Base-by-base conservation (phyloP, 441 rosid species). In the Flueggea neowawraea region DNA sequence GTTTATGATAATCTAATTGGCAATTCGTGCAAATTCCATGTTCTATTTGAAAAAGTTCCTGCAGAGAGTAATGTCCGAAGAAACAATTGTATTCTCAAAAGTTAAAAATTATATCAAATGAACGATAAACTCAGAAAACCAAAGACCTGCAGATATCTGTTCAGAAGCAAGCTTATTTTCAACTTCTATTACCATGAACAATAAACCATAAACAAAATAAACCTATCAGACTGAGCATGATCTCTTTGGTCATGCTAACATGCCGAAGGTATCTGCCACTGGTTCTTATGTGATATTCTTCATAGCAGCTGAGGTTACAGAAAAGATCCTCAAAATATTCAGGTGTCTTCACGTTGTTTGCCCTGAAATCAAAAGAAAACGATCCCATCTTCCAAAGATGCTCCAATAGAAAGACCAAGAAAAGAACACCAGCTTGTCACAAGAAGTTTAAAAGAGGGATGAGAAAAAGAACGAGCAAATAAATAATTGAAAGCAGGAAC, bases 321-420 rank as follows among this genome's bases (percentile, higher is more conserved):
- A 94, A 94, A 52, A 94, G 90, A 82, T 94, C 99, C 81, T 94
- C 99, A 71, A 94, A 84, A 80, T 80, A 94, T 75, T 86, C 94
- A 45, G 97, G 96, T 36, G 73, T 80, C 80, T 75, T 87, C 52
- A 96, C 88, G 73, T 76, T 87, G 69, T 12, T 69, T 52, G 90
- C 86, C 79, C 99, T 91, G 82, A 79, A 70, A 41, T 52, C n/a
- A 67, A 47, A 60, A 65, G 54, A 31, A 60, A 4, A 10, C 14
- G n/a, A 10, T 14, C 50, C 50, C n/a, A 14, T 10, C 50, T 47
- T 47, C 50, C 0, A 11, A 36, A 36, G 12, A 47, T 47, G 6
- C 50, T 14, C 4, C 4, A 4, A 4, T 10, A 47, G 12, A 47
- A 12, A 47, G 7, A 11, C 12, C 12, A 55, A 44, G 10, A 16